Evolutionary conservation across 2,329 filamentous ascomycete species (phyloP), one percentile per base, ranked within the genome.

Genomic region (Alternaria incomplexa): DNA sequence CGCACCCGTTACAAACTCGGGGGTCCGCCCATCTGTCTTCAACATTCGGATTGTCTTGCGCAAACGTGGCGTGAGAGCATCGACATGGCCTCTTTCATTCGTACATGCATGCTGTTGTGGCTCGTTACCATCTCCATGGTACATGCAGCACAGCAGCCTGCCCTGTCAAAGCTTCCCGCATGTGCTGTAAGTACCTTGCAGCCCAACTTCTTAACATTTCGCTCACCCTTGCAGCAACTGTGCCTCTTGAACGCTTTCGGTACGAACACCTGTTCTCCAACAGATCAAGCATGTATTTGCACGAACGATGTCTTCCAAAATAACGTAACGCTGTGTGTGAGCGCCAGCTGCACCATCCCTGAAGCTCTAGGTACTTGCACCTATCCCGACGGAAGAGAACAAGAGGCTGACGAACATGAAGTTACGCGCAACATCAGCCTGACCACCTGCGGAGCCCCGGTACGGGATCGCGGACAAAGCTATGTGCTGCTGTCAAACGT

Each of bases 391-490:
- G 12, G 11, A 52, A 52, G 25, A 44, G 46, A 43, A 58, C 3
- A n/a, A 44, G 28, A 13, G 23, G 30, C 58, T 60, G 8, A 60
- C 32, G 10, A 15, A 23, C 12, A 43, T 36, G 5, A 23, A 81
- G 80, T 73, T 13, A 81, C 79, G 5, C 81, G 82, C 64, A 83
- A 83, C 63, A 72, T 79, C 60, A 83, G 81, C 2, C 65, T 73
- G 13, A 77, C 79, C 12, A 73, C 71, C 23, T 84, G 83, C 56
- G 75, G 75, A 17, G 76, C 73, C 12, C 80, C 81, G 1, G 61
- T 81, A 20, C 76, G 81, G n/a, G 72, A 82, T 60, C 75, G 74
- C 44, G 77, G 75, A 8, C 68, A 69, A 7, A 44, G 72, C 7
- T 79, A 82, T 43, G 77, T 75, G 4, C 66, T 73, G 17, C 51